Evolutionary conservation across 179 eudicot species (phyloP).

Genomic region (Vitellaria paradoxa): DNA sequence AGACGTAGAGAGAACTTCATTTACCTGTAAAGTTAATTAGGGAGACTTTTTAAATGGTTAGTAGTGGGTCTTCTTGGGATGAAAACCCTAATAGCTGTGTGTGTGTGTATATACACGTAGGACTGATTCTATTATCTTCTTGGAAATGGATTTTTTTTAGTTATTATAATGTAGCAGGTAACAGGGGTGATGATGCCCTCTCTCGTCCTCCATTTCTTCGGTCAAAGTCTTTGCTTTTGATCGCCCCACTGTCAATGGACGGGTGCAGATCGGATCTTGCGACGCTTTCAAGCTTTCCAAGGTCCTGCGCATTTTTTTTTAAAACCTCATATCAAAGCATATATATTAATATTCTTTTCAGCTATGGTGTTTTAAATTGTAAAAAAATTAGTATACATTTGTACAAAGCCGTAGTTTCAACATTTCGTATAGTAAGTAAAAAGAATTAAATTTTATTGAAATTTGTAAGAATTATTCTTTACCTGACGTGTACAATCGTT

Average conservation of each 20-base stretch:
- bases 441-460: too few relatives aligned
- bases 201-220: slow-evolving; percentile 21
- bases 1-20: slow-evolving; percentile 20
- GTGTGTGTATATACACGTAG: too few relatives aligned
- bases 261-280: background rate
- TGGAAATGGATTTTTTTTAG: slow-evolving; percentile 14
- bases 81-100: background rate
- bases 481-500: too few relatives aligned
- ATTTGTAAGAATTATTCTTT: too few relatives aligned
- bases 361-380: background rate
- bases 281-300: background rate
- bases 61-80: slow-evolving; percentile 27
- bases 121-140: slow-evolving; percentile 11
- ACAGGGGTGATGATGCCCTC: background rate
- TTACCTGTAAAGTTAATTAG: slow-evolving; percentile 20
- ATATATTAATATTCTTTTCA: background rate
- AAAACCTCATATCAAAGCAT: background rate
- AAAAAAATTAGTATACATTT: too few relatives aligned
- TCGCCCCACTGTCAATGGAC: background rate
- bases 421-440: too few relatives aligned
- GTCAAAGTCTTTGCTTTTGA: slow-evolving; percentile 22
- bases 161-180: background rate
- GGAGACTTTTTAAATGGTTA: slow-evolving; percentile 26
- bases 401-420: too few relatives aligned
- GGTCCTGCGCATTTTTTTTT: background rate